phyloP scores from a whole-genome alignment of 2,329 filamentous ascomycete genomes.

The Aspergillus transmontanensis region DNA sequence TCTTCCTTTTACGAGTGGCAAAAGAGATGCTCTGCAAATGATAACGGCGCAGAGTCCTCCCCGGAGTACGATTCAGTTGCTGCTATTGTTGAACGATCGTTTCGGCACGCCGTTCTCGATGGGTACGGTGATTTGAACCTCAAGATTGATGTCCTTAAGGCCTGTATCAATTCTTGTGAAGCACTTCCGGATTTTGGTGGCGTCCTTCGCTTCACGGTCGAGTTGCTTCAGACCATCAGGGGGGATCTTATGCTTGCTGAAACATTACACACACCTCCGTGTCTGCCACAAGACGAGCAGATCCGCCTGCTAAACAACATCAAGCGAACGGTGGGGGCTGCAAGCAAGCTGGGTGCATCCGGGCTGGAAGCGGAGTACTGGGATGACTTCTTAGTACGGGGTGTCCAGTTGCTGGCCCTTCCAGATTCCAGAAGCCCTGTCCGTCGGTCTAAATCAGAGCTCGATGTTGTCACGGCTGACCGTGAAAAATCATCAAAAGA shows the following conservation, averaged over 20 bases:
- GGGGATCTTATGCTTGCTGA: conserved; percentile 75
- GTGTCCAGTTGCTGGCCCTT: conserved; percentile 69
- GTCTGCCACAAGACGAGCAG: conserved; percentile 80
- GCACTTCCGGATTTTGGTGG: conserved; percentile 89
- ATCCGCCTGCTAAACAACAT: conserved; percentile 82
- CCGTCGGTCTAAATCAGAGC: conserved; percentile 60
- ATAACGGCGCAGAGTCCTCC: conserved; percentile 17
- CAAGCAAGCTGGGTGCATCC: conserved; percentile 70
- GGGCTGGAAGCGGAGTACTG: conserved; percentile 83
- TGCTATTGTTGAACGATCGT: conserved; percentile 47
- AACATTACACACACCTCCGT: conserved; percentile 69
- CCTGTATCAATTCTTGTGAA: conserved; percentile 93
- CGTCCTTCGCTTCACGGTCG: conserved; percentile 83
- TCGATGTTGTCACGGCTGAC: conserved; percentile 46
- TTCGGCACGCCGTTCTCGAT: conserved; percentile 49
- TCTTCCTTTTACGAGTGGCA: conserved; percentile 38
- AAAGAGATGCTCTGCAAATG: conserved; percentile 28
- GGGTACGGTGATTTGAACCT: conserved; percentile 75
- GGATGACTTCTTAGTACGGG: conserved; percentile 91
- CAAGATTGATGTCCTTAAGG: conserved; percentile 83
- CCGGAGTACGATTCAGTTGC: conserved; percentile 38
- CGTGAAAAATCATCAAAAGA: conserved; percentile 56
- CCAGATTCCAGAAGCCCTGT: conserved; percentile 64
- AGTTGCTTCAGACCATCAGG: conserved; percentile 74
- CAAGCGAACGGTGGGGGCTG: conserved; percentile 77